Base-by-base conservation (phyloP, 192 early-diverging fungal species). In the Backusella circina region DNA sequence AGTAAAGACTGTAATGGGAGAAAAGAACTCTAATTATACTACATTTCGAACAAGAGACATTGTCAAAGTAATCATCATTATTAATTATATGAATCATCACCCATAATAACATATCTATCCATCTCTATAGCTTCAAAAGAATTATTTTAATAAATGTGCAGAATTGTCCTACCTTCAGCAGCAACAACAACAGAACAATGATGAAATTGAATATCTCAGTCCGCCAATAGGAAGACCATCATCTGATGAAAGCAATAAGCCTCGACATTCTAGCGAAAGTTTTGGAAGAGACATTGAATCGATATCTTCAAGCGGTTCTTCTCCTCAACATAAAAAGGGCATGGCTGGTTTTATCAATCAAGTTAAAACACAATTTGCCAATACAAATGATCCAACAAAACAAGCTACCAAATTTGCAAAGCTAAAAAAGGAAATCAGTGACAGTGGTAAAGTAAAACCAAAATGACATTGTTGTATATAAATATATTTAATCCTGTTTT, bases 361-460 rank as follows among this genome's bases (percentile, higher is more conserved):
- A 30, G 72, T 80, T 54, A 10, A 39, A 31, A 66, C 75, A 65
- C 74, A 74, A 13, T 44, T 71, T 28, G 26, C 54, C 23, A 61
- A 61, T 28, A 61, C 54, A 31, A 38, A 39, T 66, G 79, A 80
- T 76, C 71, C 79, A 16, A 31, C 37, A 38, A 80, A 80, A 41
- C 75, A 72, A 44, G 73, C 31, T 31, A 67, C 66, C 28, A 71
- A 68, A 61, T 68, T 64, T 31, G 79, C 79, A 8, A 80, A 77
- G 23, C 26, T 72, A 4, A 80, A 80, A 38, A 76, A 80, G 31
- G 79, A 80, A 9, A 73, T 80, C 30, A 66, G 16, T 44, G 79
- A 80, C 30, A 18, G 72, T 36, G 79, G 79, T 80, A 72, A 37
- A 41, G 9, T 37, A 21, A 68, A 37, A 69, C 4, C 3, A 31